Evolutionary conservation across 164 flowering plant species (phyloP).

Genomic region (Macadamia tetraphylla): DNA sequence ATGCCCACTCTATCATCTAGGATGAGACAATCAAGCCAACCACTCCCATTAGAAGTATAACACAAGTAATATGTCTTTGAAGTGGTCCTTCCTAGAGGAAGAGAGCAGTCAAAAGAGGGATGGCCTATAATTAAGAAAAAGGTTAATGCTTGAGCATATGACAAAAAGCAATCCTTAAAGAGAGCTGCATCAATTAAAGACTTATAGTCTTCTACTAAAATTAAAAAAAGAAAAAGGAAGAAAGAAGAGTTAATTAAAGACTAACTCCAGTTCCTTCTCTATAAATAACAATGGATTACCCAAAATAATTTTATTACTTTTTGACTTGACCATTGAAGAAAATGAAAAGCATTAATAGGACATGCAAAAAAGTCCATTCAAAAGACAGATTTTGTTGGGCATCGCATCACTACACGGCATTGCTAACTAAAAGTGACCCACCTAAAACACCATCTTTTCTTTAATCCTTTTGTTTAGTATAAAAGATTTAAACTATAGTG

Average conservation of each 20-base stretch:
- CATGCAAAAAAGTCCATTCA: slow-evolving; percentile 7
- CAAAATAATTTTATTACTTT: slow-evolving; percentile 6
- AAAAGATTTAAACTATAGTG: background rate
- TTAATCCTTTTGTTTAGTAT: background rate
- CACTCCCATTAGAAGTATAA: background rate
- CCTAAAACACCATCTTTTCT: background rate
- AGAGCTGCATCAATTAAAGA: background rate
- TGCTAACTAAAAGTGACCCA: background rate
- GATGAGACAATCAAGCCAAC: too few species aligned
- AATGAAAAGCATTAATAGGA: slow-evolving; percentile 8
- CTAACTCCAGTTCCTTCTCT: background rate
- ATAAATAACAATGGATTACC: background rate
- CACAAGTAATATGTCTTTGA: background rate
- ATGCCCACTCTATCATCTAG: too few species aligned
- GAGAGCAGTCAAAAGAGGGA: slow-evolving; percentile 1
- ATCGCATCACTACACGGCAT: slow-evolving; percentile 12
- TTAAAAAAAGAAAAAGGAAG: background rate
- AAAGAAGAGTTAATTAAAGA: background rate
- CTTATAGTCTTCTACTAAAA: background rate
- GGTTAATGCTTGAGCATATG: background rate
- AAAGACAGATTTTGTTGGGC: slow-evolving; percentile 15
- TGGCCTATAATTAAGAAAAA: too few species aligned
- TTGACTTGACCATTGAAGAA: slow-evolving; percentile 13
- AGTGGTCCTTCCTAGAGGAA: background rate
- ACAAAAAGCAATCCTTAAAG: background rate